Evolutionary conservation across 2,329 filamentous ascomycete genomes (phyloP).

Genomic region (Ophioceras dolichostomum): DNA sequence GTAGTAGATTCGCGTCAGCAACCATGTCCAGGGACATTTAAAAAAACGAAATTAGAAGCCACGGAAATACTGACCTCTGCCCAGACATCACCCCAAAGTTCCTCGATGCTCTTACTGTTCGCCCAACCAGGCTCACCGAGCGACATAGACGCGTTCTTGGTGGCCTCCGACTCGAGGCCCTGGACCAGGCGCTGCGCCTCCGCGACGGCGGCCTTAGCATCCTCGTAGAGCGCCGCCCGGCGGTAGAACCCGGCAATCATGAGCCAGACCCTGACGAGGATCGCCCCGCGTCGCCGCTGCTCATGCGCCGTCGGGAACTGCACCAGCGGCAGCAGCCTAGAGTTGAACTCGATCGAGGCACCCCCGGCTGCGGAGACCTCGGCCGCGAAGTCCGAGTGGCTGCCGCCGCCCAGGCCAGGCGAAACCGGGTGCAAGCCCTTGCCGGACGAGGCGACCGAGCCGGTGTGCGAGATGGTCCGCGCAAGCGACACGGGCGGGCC

Average conservation of each 20-base stretch:
- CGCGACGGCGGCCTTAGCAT: slow-evolving; percentile 64
- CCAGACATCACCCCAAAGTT: slow-evolving; percentile 74
- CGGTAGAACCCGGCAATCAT: slow-evolving; percentile 83
- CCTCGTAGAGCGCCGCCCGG: slow-evolving; percentile 65
- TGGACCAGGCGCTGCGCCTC: slow-evolving; percentile 73
- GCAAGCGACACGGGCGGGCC: slow-evolving; percentile 23
- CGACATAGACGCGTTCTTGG: slow-evolving; percentile 46
- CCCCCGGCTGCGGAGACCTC: no score
- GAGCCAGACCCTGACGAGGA: slow-evolving; percentile 74
- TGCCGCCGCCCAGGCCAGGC: slow-evolving; percentile 15
- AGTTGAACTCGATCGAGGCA: slow-evolving; percentile 30
- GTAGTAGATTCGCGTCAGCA: no score
- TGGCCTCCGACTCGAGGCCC: slow-evolving; percentile 54
- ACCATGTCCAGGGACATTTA: no score
- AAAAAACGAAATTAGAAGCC: no score
- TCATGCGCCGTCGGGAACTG: slow-evolving; percentile 43
- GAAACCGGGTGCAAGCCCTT: no score
- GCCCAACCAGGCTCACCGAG: slow-evolving; percentile 63
- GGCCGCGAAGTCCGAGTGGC: slow-evolving; percentile 17
- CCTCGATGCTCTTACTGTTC: slow-evolving; percentile 67
- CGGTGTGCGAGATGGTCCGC: slow-evolving; percentile 29
- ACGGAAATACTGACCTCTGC: slow-evolving; percentile 59
- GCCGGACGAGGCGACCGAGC: slow-evolving; percentile 33
- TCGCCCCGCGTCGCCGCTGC: slow-evolving; percentile 32
- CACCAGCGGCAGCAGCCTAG: slow-evolving; percentile 35